Conservation (phyloP, 1,284 basidiomycete species). For the Heterobasidion annosum region DNA sequence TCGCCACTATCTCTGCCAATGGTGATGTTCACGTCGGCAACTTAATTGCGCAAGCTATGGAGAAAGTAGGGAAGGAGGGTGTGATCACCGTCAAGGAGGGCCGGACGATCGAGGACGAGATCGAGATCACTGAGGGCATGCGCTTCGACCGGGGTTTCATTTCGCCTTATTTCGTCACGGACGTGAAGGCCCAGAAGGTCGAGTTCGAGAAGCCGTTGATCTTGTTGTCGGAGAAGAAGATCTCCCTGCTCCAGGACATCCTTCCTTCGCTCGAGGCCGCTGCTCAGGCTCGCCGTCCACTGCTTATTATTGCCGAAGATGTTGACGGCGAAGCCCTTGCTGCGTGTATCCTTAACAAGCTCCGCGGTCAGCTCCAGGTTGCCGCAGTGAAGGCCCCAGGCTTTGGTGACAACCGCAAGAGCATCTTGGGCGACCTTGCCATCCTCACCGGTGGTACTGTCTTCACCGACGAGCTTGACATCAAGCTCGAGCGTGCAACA, state of each 20-base stretch:
- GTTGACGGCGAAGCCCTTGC: constrained; percentile 96
- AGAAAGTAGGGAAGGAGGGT: constrained; percentile 99
- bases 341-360: constrained; percentile 97
- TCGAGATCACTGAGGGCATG: constrained; percentile 99
- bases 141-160: constrained; percentile 99
- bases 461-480: constrained; percentile 97
- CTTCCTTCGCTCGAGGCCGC: constrained; percentile 91
- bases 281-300: constrained; percentile 84
- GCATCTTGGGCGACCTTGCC: constrained; percentile 92
- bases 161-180: constrained; percentile 98
- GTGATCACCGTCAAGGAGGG: constrained; percentile 99
- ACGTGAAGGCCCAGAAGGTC: constrained; percentile 94
- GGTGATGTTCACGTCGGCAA: constrained; percentile 92
- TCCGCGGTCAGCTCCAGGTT: constrained; percentile 92
- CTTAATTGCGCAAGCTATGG: constrained; percentile 99
- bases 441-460: constrained; percentile 97
- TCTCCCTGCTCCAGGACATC: constrained; percentile 91
- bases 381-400: constrained; percentile 95
- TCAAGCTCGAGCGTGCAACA: constrained; percentile 92
- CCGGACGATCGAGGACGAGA: constrained; percentile 95
- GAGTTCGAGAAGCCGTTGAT: constrained; percentile 97
- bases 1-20: constrained; percentile 98
- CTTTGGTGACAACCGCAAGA: constrained; percentile 99
- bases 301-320: constrained; percentile 97
- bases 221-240: constrained; percentile 97